Base-by-base conservation (phyloP, 2,329 filamentous ascomycete species). In the Trichoderma gracile region DNA sequence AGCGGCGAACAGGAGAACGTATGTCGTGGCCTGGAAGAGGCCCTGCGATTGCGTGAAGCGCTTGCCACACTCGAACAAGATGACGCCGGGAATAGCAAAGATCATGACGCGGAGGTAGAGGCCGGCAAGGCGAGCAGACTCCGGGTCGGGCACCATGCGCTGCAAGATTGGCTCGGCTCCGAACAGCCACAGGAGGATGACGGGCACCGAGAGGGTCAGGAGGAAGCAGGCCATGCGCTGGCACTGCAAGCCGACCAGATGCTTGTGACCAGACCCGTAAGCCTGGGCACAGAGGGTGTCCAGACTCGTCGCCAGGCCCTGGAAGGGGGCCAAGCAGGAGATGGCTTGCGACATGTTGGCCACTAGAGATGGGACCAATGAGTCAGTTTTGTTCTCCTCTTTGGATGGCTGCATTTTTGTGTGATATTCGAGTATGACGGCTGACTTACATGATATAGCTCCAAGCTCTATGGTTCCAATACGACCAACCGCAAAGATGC, bases 201-300 rank as follows among this genome's bases (percentile, higher is more conserved):
- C 90, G 0, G 91, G 91, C 19, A 92, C 81, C 1, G 87, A 89
- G 68, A 93, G 83, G 3, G 82, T 74, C 80, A 89, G 88, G 3
- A 95, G 82, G 73, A 95, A 93, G 73, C 82, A 89, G 1, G 91
- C 81, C 91, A 94, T 94, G 64, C 91, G 84, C 77, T 95, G 90
- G 67, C 92, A 83, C 71, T 95, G 91, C 62, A 95, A 76, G 1
- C 91, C 91, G 12, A 98, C 94, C 5, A 98, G 85, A 69, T 93
- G 90, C 73, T 90, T 96, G 74, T 90, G 90, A 0, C 94, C 94
- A 0, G 91, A 96, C 2, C 95, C 94, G 73, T 96, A 98, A 0
- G 95, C 94, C 76, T 98, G 94, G 0, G 94, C 87, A 75, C 94
- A 97, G 2, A 98, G 86, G 0, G 94, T 98, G 77, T 98, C 94